A percentile compares a stretch with the other conserved stretches of the same genome.
Evolutionary conservation across 169 alveolate species (phyloP).

Genomic region (Amoebophrya sp.): DNA sequence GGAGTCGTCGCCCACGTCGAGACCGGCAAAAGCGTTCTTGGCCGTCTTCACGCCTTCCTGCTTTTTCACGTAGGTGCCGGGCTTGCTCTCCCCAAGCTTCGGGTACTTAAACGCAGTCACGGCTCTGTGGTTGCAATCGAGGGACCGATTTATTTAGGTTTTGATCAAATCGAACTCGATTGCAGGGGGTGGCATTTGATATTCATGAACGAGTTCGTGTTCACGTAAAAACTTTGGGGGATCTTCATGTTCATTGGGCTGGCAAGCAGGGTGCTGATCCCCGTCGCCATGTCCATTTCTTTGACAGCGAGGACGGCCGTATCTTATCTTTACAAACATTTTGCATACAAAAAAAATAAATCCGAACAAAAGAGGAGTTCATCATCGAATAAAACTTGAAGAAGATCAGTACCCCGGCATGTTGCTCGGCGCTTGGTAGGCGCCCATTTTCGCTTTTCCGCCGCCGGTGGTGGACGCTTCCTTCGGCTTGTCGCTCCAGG

Average conservation of each 20-base stretch:
- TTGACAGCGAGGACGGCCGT: too few relatives aligned
- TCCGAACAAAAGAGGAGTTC: too few relatives aligned
- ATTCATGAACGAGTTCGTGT: neutral
- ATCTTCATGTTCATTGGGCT: too few relatives aligned
- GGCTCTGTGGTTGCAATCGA: neutral
- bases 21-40: neutral
- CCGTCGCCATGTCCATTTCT: too few relatives aligned
- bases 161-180: neutral
- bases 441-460: too few relatives aligned
- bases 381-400: neutral
- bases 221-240: too few relatives aligned
- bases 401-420: neutral
- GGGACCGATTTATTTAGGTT: neutral
- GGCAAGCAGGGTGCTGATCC: too few relatives aligned
- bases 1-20: neutral
- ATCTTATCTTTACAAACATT: too few relatives aligned
- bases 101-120: neutral
- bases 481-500: neutral
- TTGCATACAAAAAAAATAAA: too few relatives aligned
- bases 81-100: neutral
- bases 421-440: neutral
- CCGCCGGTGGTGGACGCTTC: neutral
- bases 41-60: neutral
- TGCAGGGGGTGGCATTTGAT: neutral
- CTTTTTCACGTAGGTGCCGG: neutral